Conservation (phyloP, 2,329 filamentous ascomycete genomes). For the Colletotrichum sidae region DNA sequence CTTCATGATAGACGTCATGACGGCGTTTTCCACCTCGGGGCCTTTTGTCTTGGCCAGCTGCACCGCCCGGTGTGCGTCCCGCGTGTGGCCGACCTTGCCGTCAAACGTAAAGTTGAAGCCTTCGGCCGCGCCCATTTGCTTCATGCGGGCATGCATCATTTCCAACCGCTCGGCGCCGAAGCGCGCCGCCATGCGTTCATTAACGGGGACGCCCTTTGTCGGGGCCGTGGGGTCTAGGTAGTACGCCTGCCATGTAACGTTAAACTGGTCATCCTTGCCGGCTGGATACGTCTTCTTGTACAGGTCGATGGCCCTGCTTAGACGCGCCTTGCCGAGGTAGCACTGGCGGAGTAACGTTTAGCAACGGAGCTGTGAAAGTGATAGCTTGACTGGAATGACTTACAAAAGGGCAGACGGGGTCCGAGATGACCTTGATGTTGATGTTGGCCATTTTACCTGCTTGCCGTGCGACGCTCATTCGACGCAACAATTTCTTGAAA, state of each 20-base stretch:
- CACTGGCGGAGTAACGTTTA: conserved; percentile 59
- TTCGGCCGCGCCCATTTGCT: conserved; percentile 68
- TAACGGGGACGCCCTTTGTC: conserved; percentile 56
- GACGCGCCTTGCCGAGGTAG: conserved; percentile 82
- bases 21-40: conserved; percentile 64
- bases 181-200: conserved; percentile 66
- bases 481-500: not conserved
- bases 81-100: conserved; percentile 79
- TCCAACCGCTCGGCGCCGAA: conserved; percentile 74
- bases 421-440: conserved; percentile 82
- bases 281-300: conserved; percentile 73
- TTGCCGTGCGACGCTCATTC: conserved; percentile 33
- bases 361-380: conserved; percentile 19
- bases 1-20: conserved; percentile 73
- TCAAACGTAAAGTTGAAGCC: conserved; percentile 81
- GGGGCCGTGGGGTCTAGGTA: conserved; percentile 79
- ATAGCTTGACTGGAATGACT: conserved; percentile 33
- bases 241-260: conserved; percentile 81
- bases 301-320: conserved; percentile 76
- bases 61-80: conserved; percentile 82
- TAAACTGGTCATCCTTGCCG: conserved; percentile 74
- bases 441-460: conserved; percentile 73
- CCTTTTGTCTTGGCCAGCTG: conserved; percentile 71
- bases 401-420: conserved; percentile 79
- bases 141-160: conserved; percentile 69